Evolutionary conservation across 2,329 filamentous ascomycete species (phyloP).

Genomic region (Raffaelea albimanens): DNA sequence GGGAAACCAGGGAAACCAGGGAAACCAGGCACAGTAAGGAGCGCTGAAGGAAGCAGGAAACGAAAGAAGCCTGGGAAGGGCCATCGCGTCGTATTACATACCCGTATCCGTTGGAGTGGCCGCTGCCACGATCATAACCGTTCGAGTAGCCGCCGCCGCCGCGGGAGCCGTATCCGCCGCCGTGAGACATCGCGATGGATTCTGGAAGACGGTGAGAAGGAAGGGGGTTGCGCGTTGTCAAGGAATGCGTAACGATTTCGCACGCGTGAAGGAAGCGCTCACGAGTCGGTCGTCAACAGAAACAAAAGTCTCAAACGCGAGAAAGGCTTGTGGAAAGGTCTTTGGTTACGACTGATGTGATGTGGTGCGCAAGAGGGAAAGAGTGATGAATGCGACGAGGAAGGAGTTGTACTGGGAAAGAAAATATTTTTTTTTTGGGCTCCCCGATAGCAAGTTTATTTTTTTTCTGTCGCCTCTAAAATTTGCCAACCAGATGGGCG

Average conservation of each 20-base stretch:
- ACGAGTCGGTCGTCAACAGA: not conserved
- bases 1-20: too few relatives aligned
- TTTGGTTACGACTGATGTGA: too few relatives aligned
- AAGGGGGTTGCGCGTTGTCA: too few relatives aligned
- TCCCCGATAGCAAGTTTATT: not conserved
- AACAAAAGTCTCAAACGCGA: not conserved
- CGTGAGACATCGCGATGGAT: constrained; percentile 33
- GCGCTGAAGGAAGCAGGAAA: too few relatives aligned
- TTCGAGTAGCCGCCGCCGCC: constrained; percentile 41
- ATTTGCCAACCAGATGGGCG: too few relatives aligned
- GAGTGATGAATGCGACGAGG: too few relatives aligned
- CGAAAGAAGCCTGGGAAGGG: too few relatives aligned
- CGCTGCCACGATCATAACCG: constrained; percentile 35
- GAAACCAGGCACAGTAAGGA: too few relatives aligned
- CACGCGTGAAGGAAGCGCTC: not conserved
- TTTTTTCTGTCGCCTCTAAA: constrained; percentile 3
- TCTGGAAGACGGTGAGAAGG: too few relatives aligned
- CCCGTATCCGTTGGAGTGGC: constrained; percentile 13
- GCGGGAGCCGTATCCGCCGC: constrained; percentile 28
- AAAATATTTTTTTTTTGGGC: constrained; percentile 14
- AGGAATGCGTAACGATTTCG: too few relatives aligned
- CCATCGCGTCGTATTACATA: constrained; percentile 5
- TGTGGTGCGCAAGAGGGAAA: too few relatives aligned
- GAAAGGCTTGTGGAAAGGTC: not conserved
- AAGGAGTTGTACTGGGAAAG: too few relatives aligned